Base-by-base conservation (phyloP, 805 yeast genomes). In the Cyberlindnera japonica region DNA sequence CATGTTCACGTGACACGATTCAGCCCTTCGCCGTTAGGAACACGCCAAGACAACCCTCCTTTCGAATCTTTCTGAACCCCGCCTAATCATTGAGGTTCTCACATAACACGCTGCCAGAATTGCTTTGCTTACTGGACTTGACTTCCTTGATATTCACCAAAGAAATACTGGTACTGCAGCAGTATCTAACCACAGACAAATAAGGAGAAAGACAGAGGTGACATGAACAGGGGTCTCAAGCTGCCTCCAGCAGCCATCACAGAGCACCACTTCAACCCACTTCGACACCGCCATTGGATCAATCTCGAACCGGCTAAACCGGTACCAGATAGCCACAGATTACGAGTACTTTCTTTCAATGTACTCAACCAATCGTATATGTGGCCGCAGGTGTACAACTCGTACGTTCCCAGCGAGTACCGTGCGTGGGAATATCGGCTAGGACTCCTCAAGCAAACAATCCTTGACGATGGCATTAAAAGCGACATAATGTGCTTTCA, bases 401-500 rank as follows among this genome's bases (percentile, higher is more conserved):
- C 63, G 9, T 73, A 77, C 49, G 69, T 77, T 15, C 74, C 77
- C 1, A 63, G 64, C 10, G 54, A 65, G 31, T 71, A 62, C 45
- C 65, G 69, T 16, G 68, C 68, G 34, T 77, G 82, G 83, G 57
- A 57, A 6, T 69, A 70, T 46, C 49, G 83, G 44, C 69, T 75
- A 39, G 44, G 53, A 6, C 61, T 75, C 37, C 48, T 79, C 26
- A 65, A 70, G 40, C 45, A 53, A 20, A 63, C 70, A 32, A 37
- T 55, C 1, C 35, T 40, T 6, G 60, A 72, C 48, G 48, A 50
- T 13, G 70, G 54, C 24, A 39, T 69, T 6, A 33, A 59, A 16
- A 62, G 77, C 16, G 84, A 78, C 50, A 70, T 79, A 8, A 74
- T 79, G 79, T 79, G 84, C 52, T 63, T 75, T 43, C 80, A 75